These are phyloP conservation scores for Aspergillus felis DNA, from an alignment of 2,329 filamentous ascomycete genomes.

Conservation along the genomic window DNA sequence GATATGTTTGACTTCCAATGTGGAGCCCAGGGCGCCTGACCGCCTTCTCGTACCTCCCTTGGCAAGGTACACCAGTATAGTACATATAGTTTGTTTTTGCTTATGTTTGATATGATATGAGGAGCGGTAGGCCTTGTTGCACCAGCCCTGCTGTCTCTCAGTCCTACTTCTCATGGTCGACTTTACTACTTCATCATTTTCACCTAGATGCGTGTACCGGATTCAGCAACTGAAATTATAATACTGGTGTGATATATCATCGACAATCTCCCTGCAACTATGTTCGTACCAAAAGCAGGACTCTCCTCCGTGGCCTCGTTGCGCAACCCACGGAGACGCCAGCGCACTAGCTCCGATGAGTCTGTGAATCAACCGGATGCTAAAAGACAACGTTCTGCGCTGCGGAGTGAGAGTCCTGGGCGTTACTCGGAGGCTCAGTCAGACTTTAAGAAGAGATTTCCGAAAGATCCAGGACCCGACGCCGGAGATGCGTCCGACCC, in stretches of 20 bases:
- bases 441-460: constrained; percentile 14
- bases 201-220: background rate
- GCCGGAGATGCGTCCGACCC: constrained; percentile 10
- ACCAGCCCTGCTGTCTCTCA: background rate
- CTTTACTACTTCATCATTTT: background rate
- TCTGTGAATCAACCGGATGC: constrained; percentile 42
- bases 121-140: background rate
- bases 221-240: background rate
- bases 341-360: constrained; percentile 43
- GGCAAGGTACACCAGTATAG: background rate
- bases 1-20: background rate
- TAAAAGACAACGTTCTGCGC: constrained; percentile 45
- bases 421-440: constrained; percentile 17
- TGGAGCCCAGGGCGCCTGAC: background rate
- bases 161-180: background rate
- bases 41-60: background rate
- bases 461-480: constrained; percentile 10
- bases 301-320: constrained; percentile 23
- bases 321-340: constrained; percentile 37
- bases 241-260: background rate
- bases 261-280: constrained; percentile 14
- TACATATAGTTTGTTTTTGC: background rate
- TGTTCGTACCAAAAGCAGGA: constrained; percentile 37
- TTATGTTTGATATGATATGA: background rate
- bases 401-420: constrained; percentile 36